Conservation (phyloP, 176 grass and related monocot genomes). For the Leersia perrieri region DNA sequence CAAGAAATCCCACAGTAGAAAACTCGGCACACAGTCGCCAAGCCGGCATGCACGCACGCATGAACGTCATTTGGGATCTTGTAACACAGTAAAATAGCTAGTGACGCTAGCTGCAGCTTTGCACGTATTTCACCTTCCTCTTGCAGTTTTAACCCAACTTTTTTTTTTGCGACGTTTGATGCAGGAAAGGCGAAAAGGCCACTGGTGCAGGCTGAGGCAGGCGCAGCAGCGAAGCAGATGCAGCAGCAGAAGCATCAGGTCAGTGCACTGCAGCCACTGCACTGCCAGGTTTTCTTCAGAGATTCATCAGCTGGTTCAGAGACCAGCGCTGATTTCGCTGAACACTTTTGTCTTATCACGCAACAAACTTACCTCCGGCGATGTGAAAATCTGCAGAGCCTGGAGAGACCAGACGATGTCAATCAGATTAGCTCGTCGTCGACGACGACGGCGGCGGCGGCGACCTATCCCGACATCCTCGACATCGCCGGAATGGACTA, state of each 20-base stretch:
- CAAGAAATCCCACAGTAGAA: not conserved
- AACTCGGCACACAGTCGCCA: constrained; percentile 10
- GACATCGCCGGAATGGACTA: constrained; percentile 98
- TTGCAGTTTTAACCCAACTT: constrained; percentile 25
- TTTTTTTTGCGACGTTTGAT: constrained; percentile 19
- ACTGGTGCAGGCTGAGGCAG: constrained; percentile 10
- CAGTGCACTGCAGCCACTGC: not conserved
- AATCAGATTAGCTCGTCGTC: too few relatives aligned
- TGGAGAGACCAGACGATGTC: not conserved
- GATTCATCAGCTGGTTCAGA: not conserved
- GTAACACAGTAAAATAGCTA: not conserved
- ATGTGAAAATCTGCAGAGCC: constrained; percentile 11
- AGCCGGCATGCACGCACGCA: not conserved
- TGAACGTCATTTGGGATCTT: not conserved
- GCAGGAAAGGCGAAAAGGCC: constrained; percentile 36
- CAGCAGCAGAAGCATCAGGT: constrained; percentile 17
- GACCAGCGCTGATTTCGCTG: not conserved
- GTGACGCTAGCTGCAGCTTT: not conserved
- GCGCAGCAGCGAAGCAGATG: not conserved
- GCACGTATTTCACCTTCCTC: constrained; percentile 1
- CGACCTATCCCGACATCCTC: constrained; percentile 54
- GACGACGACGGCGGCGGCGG: not conserved
- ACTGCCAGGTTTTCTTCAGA: not conserved
- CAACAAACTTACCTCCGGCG: not conserved
- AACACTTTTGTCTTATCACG: not conserved